These are phyloP conservation scores for Camelina sativa DNA, from an alignment of 345 rosid genomes.

Conservation along the genomic window DNA sequence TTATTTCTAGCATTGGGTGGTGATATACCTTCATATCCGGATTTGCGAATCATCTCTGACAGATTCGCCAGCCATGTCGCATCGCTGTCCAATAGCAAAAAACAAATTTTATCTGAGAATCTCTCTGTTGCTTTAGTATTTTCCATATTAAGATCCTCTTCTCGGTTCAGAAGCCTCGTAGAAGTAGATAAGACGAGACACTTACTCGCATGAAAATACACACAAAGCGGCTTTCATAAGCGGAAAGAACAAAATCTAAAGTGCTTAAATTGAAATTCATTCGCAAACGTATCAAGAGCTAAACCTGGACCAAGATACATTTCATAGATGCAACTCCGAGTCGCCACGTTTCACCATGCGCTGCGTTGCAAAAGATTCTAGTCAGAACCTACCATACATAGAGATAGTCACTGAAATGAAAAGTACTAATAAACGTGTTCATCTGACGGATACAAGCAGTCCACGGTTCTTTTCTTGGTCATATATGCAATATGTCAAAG, in stretches of 20 bases:
- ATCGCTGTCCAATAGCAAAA: slow-evolving; percentile 56
- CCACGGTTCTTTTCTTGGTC: slow-evolving; percentile 7
- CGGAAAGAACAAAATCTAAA: slow-evolving; percentile 9
- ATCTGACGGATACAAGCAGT: slow-evolving; percentile 4
- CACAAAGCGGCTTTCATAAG: slow-evolving; percentile 14
- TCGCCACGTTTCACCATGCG: slow-evolving; percentile 20
- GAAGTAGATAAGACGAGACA: slow-evolving; percentile 5
- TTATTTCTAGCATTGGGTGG: slow-evolving; percentile 1
- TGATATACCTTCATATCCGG: slow-evolving; percentile 54
- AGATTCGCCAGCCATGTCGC: slow-evolving; percentile 46
- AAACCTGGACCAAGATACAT: slow-evolving; percentile 23
- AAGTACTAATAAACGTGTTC: slow-evolving; percentile 20
- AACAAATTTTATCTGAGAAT: slow-evolving; percentile 19
- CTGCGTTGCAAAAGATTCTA: slow-evolving; percentile 28
- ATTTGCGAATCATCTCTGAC: slow-evolving; percentile 47
- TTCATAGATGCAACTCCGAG: slow-evolving; percentile 25
- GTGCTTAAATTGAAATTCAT: slow-evolving; percentile 1
- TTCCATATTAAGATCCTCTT: slow-evolving; percentile 35
- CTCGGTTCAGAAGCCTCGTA: neutral
- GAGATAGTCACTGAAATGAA: slow-evolving; percentile 6
- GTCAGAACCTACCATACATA: slow-evolving; percentile 29
- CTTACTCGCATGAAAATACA: neutral
- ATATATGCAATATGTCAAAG: slow-evolving; percentile 1
- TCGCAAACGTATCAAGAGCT: slow-evolving; percentile 7
- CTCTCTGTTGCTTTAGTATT: slow-evolving; percentile 6